Percentiles rank a stretch among this genome's conserved stretches.
Evolutionary conservation across 768 basidiomycete genomes (phyloP).

Genomic region (Russula compacta): DNA sequence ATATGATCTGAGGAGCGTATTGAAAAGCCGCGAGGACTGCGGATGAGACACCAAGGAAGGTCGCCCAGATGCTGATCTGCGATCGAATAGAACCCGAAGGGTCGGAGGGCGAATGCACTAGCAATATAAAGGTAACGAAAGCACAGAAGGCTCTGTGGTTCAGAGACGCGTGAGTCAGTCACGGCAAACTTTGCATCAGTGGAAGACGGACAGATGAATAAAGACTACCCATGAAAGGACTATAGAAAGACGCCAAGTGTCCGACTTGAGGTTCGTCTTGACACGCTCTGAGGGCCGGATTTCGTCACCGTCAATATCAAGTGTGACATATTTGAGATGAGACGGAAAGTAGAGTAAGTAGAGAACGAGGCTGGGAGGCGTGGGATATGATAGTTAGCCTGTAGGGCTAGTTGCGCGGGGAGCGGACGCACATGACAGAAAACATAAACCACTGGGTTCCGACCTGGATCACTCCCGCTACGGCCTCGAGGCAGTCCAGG

Average conservation of each 20-base stretch:
- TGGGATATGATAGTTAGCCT: not conserved
- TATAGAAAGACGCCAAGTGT: conserved; percentile 74
- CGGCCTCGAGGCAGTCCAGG: conserved; percentile 67
- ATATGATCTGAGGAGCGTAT: conserved; percentile 78
- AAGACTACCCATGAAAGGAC: conserved; percentile 61
- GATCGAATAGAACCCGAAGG: conserved; percentile 31
- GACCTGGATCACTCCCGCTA: conserved; percentile 79
- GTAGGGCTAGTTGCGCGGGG: not conserved
- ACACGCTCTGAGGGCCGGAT: conserved; percentile 34
- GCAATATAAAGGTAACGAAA: conserved; percentile 54
- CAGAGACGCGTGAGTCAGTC: conserved; percentile 6
- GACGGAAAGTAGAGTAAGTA: conserved; percentile 90
- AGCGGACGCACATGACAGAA: conserved; percentile 62
- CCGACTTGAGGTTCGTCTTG: conserved; percentile 44
- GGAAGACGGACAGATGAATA: conserved; percentile 60
- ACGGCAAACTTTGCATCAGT: not conserved
- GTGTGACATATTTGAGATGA: conserved; percentile 61
- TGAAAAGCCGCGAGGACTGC: conserved; percentile 73
- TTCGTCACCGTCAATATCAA: conserved; percentile 36
- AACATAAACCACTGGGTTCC: conserved; percentile 79
- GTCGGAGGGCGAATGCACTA: conserved; percentile 35
- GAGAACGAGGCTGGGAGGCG: conserved; percentile 61
- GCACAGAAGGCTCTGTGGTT: conserved; percentile 41
- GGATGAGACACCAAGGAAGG: conserved; percentile 77
- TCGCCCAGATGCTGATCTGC: conserved; percentile 57